phyloP scores from a whole-genome alignment of 495 filamentous ascomycete species.

The Thozetella sp. region DNA sequence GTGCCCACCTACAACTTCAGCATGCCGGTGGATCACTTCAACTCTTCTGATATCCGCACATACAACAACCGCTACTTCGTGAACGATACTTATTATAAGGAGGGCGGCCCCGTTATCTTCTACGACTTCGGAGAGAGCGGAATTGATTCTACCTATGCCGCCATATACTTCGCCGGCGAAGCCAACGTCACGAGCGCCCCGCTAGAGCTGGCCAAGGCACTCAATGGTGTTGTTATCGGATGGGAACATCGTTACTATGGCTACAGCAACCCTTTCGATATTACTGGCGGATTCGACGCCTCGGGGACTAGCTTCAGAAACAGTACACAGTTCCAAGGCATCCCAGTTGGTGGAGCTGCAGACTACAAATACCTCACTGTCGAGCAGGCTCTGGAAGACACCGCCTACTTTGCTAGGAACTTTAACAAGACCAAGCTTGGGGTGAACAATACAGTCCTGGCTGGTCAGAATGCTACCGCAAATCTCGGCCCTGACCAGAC shows the following conservation, averaged over 20 bases:
- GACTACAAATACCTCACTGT: constrained; percentile 12
- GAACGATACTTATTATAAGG: constrained; percentile 11
- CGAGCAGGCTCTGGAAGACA: constrained; percentile 13
- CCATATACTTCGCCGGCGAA: background rate
- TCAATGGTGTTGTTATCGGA: constrained; percentile 8
- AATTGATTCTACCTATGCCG: background rate
- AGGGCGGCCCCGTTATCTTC: constrained; percentile 10
- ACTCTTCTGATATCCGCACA: background rate
- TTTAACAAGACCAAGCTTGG: constrained; percentile 5
- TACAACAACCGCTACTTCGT: constrained; percentile 4
- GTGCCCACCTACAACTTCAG: background rate
- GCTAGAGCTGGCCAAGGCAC: constrained; percentile 1
- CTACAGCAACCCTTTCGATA: constrained; percentile 1
- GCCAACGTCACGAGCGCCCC: background rate
- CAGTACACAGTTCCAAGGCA: too few species aligned
- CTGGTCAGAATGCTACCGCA: constrained; percentile 1
- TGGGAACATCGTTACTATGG: constrained; percentile 15
- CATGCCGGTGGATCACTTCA: constrained; percentile 2
- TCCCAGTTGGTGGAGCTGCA: background rate
- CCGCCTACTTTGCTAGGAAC: constrained; percentile 4
- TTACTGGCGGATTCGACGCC: background rate
- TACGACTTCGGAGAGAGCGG: constrained; percentile 9
- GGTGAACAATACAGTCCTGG: background rate
- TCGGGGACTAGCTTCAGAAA: too few species aligned
- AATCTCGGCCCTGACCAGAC: constrained; percentile 1